Percentiles rank a stretch among this genome's conserved stretches.
Conservation (phyloP, 129 eudicot genomes). For the Smallanthus sonchifolius region DNA sequence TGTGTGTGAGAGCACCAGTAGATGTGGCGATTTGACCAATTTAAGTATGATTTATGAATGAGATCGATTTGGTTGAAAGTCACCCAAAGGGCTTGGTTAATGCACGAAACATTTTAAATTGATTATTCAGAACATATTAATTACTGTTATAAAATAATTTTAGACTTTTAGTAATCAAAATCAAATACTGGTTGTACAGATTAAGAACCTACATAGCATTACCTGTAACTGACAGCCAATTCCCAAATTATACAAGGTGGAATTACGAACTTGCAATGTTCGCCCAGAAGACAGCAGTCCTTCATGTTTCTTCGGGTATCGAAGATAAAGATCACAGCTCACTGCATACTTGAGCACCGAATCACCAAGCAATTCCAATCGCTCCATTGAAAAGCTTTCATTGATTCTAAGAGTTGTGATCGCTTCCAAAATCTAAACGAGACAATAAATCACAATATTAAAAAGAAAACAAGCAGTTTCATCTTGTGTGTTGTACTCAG, state of each 20-base stretch:
- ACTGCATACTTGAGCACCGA: constrained; percentile 79
- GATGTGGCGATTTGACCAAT: not conserved
- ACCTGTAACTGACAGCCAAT: constrained; percentile 59
- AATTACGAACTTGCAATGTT: constrained; percentile 53
- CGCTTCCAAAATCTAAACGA: constrained; percentile 76
- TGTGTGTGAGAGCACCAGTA: not conserved
- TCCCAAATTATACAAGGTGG: constrained; percentile 68
- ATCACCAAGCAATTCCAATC: constrained; percentile 95
- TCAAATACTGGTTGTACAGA: not conserved
- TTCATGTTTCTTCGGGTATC: constrained; percentile 61
- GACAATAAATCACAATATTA: constrained; percentile 6
- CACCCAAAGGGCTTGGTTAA: not conserved
- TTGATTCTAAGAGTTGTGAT: constrained; percentile 75
- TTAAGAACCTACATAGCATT: not conserved
- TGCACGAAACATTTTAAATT: not conserved
- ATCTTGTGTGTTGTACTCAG: not conserved
- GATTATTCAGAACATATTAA: not conserved
- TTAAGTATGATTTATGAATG: not conserved
- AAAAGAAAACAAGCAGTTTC: not conserved
- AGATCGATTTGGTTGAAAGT: not conserved
- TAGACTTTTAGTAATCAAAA: not conserved
- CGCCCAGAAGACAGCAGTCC: constrained; percentile 63
- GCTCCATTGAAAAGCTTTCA: constrained; percentile 89
- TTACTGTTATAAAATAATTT: not conserved
- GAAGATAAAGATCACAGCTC: constrained; percentile 73